Conservation (phyloP, 2,329 filamentous ascomycete species). For the Ceratocystiopsis brevicomis region DNA sequence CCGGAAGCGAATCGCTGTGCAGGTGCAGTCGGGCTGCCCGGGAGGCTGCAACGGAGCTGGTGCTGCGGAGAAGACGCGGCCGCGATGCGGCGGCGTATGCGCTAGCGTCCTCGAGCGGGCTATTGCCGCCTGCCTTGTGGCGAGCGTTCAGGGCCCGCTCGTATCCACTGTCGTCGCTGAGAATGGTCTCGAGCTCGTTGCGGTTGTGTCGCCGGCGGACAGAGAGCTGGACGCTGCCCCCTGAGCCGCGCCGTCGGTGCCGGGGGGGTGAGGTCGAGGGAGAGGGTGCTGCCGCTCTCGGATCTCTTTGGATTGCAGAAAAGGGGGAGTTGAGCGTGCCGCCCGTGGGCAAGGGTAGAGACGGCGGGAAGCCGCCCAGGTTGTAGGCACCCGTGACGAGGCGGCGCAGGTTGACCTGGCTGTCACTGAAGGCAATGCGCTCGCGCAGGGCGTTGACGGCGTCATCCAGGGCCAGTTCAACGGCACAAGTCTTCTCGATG, state of each 20-base stretch:
- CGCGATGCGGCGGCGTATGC: no score
- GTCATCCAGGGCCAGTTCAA: conserved; percentile 67
- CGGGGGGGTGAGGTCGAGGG: conserved; percentile 1
- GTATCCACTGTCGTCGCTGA: conserved; percentile 16
- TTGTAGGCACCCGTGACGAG: conserved; percentile 19
- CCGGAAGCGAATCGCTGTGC: no score
- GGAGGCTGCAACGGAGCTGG: background rate
- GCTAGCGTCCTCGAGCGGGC: no score
- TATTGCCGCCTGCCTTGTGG: no score
- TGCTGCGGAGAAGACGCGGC: background rate
- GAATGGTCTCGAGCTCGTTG: conserved; percentile 16
- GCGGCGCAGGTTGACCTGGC: conserved; percentile 39
- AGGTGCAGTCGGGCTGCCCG: no score
- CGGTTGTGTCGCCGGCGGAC: conserved; percentile 16
- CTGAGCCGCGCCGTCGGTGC: conserved; percentile 25
- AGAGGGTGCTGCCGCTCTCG: no score
- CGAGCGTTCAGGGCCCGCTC: no score
- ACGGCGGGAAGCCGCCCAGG: conserved; percentile 7
- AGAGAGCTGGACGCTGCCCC: conserved; percentile 25
- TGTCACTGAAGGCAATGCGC: conserved; percentile 48
- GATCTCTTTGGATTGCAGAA: background rate
- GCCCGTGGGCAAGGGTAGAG: background rate
- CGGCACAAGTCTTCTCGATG: conserved; percentile 70
- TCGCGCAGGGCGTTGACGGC: conserved; percentile 52
- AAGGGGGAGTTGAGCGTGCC: background rate